phyloP scores from a whole-genome alignment of 331 rosid genomes.

The Spiraea crenata region DNA sequence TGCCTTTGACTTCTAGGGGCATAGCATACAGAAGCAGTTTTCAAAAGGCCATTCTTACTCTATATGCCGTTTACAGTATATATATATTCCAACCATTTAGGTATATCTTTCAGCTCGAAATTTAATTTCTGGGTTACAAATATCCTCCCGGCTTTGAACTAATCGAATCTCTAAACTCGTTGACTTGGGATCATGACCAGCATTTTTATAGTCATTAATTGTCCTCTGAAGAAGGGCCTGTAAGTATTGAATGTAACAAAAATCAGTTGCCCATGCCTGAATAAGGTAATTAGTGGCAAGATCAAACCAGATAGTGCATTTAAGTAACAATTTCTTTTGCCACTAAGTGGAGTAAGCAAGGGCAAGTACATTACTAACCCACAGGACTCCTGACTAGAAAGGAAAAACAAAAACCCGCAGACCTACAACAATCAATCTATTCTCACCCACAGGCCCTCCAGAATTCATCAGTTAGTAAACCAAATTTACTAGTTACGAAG shows the following conservation, averaged over 20 bases:
- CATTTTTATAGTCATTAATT: slow-evolving; percentile 52
- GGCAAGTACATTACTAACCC: not conserved
- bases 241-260: slow-evolving; percentile 13
- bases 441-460: not conserved
- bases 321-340: not conserved
- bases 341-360: not conserved
- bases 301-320: no score
- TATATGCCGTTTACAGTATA: not conserved
- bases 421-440: not conserved
- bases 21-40: not conserved
- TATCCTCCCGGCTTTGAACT: slow-evolving; percentile 88
- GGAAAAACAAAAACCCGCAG: no score
- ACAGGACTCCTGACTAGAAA: not conserved
- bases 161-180: slow-evolving; percentile 87
- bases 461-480: not conserved
- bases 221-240: slow-evolving; percentile 89
- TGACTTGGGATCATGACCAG: slow-evolving; percentile 68
- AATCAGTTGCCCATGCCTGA: slow-evolving; percentile 3
- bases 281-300: not conserved
- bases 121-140: slow-evolving; percentile 62
- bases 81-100: slow-evolving; percentile 23
- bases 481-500: not conserved
- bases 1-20: not conserved
- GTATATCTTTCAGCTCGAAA: slow-evolving; percentile 61
- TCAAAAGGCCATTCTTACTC: not conserved